Percentiles rank a stretch among this genome's conserved stretches.
Evolutionary conservation across 2,329 filamentous ascomycete genomes (phyloP).

Genomic region (Clarireedia sp.): DNA sequence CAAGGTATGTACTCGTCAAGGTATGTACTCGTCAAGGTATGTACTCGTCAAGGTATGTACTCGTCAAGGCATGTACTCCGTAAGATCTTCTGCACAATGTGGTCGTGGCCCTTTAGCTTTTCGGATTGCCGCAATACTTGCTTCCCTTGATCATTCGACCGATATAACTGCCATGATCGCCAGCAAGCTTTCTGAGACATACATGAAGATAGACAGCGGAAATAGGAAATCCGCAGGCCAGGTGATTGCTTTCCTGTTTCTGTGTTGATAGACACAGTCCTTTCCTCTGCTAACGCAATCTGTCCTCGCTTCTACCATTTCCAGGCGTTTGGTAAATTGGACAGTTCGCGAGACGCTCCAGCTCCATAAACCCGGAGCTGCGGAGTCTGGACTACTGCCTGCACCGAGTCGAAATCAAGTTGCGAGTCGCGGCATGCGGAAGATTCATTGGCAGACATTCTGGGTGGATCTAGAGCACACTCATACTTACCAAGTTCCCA

Average conservation of each 20-base stretch:
- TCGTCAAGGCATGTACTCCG: too few relatives aligned
- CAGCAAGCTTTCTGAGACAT: background rate
- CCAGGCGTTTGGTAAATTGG: conserved; percentile 7
- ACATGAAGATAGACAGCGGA: background rate
- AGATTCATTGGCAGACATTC: too few relatives aligned
- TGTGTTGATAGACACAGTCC: too few relatives aligned
- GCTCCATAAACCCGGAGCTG: too few relatives aligned
- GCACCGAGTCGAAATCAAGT: too few relatives aligned
- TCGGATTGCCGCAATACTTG: background rate
- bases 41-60: background rate
- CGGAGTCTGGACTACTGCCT: too few relatives aligned
- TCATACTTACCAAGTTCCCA: too few relatives aligned
- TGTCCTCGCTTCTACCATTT: background rate
- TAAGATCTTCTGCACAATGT: too few relatives aligned
- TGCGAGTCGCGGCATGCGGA: too few relatives aligned
- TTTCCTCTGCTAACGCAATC: too few relatives aligned
- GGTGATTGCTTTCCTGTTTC: too few relatives aligned
- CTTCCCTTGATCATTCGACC: background rate
- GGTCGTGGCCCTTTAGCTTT: background rate
- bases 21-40: background rate
- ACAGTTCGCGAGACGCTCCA: background rate
- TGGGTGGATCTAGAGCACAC: too few relatives aligned
- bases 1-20: background rate
- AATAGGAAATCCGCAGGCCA: background rate
- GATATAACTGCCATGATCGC: background rate